A percentile compares a stretch with the other conserved stretches of the same genome.
Conservation (phyloP, 108 stramenopile species). For the Cylindrotheca closterium region DNA sequence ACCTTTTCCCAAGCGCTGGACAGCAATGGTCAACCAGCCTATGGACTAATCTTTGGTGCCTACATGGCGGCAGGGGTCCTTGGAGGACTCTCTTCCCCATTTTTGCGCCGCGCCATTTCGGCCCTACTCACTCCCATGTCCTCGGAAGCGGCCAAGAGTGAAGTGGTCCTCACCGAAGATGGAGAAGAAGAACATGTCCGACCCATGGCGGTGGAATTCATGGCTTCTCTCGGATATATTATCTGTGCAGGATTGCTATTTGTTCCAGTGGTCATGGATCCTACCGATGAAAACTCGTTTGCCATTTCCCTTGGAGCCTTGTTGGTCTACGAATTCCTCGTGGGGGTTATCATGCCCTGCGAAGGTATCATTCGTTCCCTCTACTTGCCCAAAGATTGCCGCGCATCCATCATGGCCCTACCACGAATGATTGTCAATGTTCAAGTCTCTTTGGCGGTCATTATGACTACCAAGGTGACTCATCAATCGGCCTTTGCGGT, state of each 20-base stretch:
- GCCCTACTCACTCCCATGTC: slow-evolving; percentile 20
- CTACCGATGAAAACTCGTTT: slow-evolving; percentile 31
- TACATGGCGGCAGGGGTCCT: slow-evolving; percentile 80
- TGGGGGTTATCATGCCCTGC: slow-evolving; percentile 63
- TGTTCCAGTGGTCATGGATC: slow-evolving; percentile 32
- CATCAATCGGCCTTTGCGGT: slow-evolving; percentile 32
- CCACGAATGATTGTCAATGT: slow-evolving; percentile 59
- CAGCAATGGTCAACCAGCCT: slow-evolving; percentile 49
- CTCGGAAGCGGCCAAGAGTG: neutral
- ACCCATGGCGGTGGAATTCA: slow-evolving; percentile 59
- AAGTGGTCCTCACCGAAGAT: slow-evolving; percentile 39
- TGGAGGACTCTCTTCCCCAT: slow-evolving; percentile 58
- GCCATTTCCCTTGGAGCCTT: slow-evolving; percentile 36
- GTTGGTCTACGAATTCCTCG: slow-evolving; percentile 47
- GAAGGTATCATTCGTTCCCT: slow-evolving; percentile 67
- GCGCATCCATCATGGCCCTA: slow-evolving; percentile 59
- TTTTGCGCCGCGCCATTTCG: slow-evolving; percentile 29
- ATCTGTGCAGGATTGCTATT: slow-evolving; percentile 42
- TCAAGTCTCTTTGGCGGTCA: slow-evolving; percentile 43
- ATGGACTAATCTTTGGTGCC: slow-evolving; percentile 74
- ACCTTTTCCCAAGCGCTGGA: slow-evolving; percentile 39
- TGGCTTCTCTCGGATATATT: slow-evolving; percentile 47
- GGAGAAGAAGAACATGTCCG: slow-evolving; percentile 23
- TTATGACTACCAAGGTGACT: slow-evolving; percentile 40
- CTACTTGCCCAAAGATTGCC: slow-evolving; percentile 51